A percentile compares a stretch with the other conserved stretches of the same genome.
Evolutionary conservation across 2,329 filamentous ascomycete species (phyloP).

Genomic region (Ceratocystiopsis brevicomis): DNA sequence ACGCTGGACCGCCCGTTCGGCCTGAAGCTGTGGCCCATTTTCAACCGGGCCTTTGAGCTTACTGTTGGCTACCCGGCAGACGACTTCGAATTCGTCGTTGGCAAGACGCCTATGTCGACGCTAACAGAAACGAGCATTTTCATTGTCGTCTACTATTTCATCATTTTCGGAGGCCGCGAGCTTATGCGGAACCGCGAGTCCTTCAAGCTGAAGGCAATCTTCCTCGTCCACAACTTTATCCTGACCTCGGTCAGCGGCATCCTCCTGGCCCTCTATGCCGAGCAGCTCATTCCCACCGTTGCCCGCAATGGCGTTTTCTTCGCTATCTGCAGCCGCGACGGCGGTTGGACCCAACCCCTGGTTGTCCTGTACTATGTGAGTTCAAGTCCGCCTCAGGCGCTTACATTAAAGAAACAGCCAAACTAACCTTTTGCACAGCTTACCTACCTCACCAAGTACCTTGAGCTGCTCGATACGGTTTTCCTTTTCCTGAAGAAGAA

Average conservation of each 20-base stretch:
- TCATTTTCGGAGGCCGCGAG: slow-evolving; percentile 86
- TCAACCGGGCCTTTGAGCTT: slow-evolving; percentile 66
- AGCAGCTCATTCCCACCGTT: slow-evolving; percentile 76
- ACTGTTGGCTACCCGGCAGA: slow-evolving; percentile 66
- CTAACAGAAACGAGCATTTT: slow-evolving; percentile 64
- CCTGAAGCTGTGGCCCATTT: slow-evolving; percentile 81
- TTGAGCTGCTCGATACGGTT: slow-evolving; percentile 85
- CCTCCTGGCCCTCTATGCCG: slow-evolving; percentile 69
- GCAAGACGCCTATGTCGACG: slow-evolving; percentile 77
- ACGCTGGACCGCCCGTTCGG: slow-evolving; percentile 86
- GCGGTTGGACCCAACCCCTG: slow-evolving; percentile 85
- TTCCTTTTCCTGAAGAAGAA: slow-evolving; percentile 99
- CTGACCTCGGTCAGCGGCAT: slow-evolving; percentile 69
- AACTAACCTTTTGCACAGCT: slow-evolving; percentile 39
- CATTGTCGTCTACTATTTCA: slow-evolving; percentile 72
- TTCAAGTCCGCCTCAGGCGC: slow-evolving; percentile 11
- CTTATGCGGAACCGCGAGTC: slow-evolving; percentile 74
- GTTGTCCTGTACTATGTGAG: slow-evolving; percentile 93
- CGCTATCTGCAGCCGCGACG: slow-evolving; percentile 61
- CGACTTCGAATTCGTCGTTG: slow-evolving; percentile 68
- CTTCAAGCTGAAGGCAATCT: slow-evolving; percentile 72
- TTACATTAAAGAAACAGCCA: neutral
- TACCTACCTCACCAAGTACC: slow-evolving; percentile 96
- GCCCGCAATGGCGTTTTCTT: slow-evolving; percentile 69
- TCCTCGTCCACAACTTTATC: slow-evolving; percentile 94